These are phyloP conservation scores for Trametes punicea DNA, from an alignment of 768 basidiomycete species.

Conservation along the genomic window DNA sequence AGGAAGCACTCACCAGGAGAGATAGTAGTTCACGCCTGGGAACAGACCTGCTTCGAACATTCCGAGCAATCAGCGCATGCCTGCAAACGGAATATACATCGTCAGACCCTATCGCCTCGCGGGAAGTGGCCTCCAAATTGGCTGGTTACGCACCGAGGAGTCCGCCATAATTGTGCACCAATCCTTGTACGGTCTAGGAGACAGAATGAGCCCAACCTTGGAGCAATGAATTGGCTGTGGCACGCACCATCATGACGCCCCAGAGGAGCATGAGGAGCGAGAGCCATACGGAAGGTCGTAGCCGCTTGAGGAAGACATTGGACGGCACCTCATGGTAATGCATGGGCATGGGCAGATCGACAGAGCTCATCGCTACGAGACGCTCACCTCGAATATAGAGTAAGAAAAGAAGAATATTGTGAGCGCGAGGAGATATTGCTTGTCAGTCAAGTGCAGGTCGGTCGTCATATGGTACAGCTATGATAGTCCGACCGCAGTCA, in stretches of 20 bases:
- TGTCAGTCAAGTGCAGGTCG: conserved; percentile 58
- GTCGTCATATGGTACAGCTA: conserved; percentile 63
- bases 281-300: conserved; percentile 76
- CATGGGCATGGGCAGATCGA: neutral
- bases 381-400: conserved; percentile 60
- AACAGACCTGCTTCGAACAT: conserved; percentile 63
- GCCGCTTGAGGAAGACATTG: conserved; percentile 67
- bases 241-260: conserved; percentile 70
- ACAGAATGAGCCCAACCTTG: neutral
- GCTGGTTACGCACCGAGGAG: conserved; percentile 51
- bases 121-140: neutral
- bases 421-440: conserved; percentile 61
- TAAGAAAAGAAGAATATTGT: conserved; percentile 59
- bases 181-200: conserved; percentile 64
- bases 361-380: conserved; percentile 6
- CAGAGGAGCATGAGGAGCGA: conserved; percentile 69
- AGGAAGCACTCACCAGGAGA: conserved; percentile 54
- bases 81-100: conserved; percentile 31
- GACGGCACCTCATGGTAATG: conserved; percentile 53
- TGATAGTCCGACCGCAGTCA: neutral
- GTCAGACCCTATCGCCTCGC: neutral
- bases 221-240: neutral
- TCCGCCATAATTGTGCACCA: conserved; percentile 66
- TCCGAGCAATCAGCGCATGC: conserved; percentile 69
- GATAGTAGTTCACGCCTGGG: conserved; percentile 61